These are phyloP conservation scores for Physcomitrium patens DNA, from an alignment of 225 moss, liverwort and hornwort genomes.

Conservation along the genomic window DNA sequence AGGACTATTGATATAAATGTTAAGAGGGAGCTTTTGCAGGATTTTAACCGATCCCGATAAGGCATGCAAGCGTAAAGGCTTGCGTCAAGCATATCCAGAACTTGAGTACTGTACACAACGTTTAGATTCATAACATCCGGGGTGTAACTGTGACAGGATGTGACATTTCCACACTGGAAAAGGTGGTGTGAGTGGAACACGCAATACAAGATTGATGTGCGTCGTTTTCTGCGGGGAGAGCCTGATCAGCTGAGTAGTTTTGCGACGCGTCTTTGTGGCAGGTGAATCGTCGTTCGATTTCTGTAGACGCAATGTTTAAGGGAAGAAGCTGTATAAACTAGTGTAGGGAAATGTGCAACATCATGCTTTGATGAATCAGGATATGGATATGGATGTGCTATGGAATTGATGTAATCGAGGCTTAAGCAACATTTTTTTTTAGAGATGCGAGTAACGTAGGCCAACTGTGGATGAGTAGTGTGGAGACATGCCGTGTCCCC, in stretches of 20 bases:
- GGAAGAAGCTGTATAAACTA: background rate
- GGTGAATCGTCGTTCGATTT: constrained; percentile 41
- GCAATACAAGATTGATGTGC: constrained; percentile 68
- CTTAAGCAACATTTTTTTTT: background rate
- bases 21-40: background rate
- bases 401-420: constrained; percentile 7
- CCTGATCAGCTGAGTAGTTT: constrained; percentile 73
- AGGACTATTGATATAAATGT: background rate
- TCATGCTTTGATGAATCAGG: background rate
- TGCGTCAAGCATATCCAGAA: constrained; percentile 2
- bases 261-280: constrained; percentile 85
- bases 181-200: constrained; percentile 93
- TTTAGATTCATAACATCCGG: constrained; percentile 16
- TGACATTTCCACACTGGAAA: constrained; percentile 85
- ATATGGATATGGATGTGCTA: background rate
- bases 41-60: background rate
- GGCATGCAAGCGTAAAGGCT: too few species aligned
- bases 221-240: constrained; percentile 84
- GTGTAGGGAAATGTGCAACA: background rate
- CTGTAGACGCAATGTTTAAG: background rate
- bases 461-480: background rate
- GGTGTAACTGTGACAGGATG: constrained; percentile 47
- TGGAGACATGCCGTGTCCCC: background rate
- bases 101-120: background rate
- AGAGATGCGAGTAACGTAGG: background rate